A percentile compares a stretch with the other conserved stretches of the same genome.
Conservation (phyloP, 441 rosid species). For the Populus hybrid region DNA sequence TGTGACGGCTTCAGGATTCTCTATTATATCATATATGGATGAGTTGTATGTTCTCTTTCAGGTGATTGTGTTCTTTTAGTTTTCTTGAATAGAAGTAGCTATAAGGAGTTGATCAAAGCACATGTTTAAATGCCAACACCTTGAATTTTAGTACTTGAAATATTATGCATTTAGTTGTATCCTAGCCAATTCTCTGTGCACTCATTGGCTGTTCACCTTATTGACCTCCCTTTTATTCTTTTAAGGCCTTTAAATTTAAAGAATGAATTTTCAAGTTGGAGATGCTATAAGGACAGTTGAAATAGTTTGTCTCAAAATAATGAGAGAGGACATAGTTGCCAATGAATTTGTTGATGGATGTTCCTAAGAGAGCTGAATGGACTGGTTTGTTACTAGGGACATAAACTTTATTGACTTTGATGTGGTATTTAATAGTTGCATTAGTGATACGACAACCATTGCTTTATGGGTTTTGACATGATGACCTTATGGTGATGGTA, state of each 20-base stretch:
- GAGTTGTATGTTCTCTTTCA: conserved; percentile 58
- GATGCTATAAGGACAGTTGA: neutral
- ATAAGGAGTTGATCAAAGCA: conserved; percentile 1
- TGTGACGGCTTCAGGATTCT: conserved; percentile 60
- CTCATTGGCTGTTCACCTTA: neutral
- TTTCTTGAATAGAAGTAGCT: conserved; percentile 7
- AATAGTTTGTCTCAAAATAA: neutral
- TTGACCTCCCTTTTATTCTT: neutral
- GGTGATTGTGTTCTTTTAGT: conserved; percentile 42
- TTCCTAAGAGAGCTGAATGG: neutral
- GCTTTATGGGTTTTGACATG: neutral
- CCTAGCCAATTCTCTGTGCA: neutral
- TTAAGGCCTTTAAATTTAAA: neutral
- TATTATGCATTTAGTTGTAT: neutral
- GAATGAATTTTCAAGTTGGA: neutral
- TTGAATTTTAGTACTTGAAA: neutral
- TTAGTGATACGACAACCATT: neutral
- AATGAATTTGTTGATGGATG: neutral
- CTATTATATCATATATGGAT: conserved; percentile 47
- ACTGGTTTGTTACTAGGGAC: neutral
- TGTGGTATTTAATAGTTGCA: neutral
- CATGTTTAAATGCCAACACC: conserved; percentile 3
- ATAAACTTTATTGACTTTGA: neutral
- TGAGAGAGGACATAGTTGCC: neutral
- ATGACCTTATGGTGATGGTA: neutral